Conservation (phyloP, 345 rosid species). For the Melastoma malabathricum region DNA sequence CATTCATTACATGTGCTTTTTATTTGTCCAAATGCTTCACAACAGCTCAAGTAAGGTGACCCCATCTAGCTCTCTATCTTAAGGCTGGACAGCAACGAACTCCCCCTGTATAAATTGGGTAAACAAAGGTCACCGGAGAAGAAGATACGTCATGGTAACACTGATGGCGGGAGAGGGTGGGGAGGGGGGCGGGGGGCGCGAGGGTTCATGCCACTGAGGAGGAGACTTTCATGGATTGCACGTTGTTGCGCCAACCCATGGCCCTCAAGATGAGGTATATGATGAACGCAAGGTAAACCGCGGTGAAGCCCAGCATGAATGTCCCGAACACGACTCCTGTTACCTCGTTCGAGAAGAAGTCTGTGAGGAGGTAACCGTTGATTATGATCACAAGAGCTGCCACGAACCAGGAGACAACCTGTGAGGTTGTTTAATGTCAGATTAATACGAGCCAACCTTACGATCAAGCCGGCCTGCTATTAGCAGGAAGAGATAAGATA, state of each 20-base stretch:
- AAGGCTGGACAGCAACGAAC: too few species aligned
- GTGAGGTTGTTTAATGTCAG: slow-evolving; percentile 3
- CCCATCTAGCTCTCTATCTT: too few species aligned
- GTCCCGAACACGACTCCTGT: slow-evolving; percentile 25
- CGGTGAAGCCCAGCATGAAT: slow-evolving; percentile 24
- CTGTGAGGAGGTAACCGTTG: slow-evolving; percentile 70
- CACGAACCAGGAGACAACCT: slow-evolving; percentile 72
- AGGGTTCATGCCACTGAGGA: slow-evolving; percentile 11
- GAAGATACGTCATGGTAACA: too few species aligned
- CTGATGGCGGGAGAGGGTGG: too few species aligned
- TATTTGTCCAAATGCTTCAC: too few species aligned
- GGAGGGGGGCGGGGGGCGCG: background rate
- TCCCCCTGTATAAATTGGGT: too few species aligned
- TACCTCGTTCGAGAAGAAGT: slow-evolving; percentile 60
- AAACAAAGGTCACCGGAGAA: too few species aligned
- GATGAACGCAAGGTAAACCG: slow-evolving; percentile 54
- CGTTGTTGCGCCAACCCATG: slow-evolving; percentile 20
- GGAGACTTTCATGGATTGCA: slow-evolving; percentile 12
- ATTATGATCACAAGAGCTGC: slow-evolving; percentile 71
- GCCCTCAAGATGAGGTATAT: slow-evolving; percentile 47
- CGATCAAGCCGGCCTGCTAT: too few species aligned
- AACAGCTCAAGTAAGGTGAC: too few species aligned
- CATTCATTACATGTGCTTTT: too few species aligned
- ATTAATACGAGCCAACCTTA: too few species aligned
- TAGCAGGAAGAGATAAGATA: background rate